Evolutionary conservation across 495 filamentous ascomycete species (phyloP).

Genomic region (Neurospora sp.): DNA sequence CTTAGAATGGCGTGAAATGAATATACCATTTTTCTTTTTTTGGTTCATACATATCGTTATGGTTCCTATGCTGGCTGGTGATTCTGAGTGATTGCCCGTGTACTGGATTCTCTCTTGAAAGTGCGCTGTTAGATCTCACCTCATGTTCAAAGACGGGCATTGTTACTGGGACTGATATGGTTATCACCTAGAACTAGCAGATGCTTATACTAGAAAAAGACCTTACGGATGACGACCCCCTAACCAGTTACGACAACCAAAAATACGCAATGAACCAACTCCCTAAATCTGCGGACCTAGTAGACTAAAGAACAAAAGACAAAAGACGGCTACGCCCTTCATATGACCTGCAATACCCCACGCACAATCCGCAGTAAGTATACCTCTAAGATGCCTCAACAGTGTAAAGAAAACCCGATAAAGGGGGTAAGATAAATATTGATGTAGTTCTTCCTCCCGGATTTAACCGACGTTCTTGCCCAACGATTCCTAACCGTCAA

Average conservation of each 20-base stretch:
- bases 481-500: conserved; percentile 20
- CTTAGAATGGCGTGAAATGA: neutral
- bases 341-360: neutral
- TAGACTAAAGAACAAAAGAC: neutral
- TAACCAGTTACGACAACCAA: neutral
- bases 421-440: neutral
- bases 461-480: neutral
- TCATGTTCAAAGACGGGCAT: neutral
- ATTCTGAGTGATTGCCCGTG: neutral
- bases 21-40: neutral
- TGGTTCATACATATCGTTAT: neutral
- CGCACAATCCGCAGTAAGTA: neutral
- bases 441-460: neutral
- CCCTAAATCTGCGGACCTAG: neutral
- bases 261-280: neutral
- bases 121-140: neutral
- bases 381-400: conserved; percentile 3
- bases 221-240: neutral
- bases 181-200: neutral
- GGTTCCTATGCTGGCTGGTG: neutral
- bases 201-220: neutral
- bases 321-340: neutral
- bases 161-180: neutral
- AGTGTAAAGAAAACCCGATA: neutral
- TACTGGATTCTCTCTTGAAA: neutral